Base-by-base conservation (phyloP, 345 rosid genomes). In the Carallia brachiata region DNA sequence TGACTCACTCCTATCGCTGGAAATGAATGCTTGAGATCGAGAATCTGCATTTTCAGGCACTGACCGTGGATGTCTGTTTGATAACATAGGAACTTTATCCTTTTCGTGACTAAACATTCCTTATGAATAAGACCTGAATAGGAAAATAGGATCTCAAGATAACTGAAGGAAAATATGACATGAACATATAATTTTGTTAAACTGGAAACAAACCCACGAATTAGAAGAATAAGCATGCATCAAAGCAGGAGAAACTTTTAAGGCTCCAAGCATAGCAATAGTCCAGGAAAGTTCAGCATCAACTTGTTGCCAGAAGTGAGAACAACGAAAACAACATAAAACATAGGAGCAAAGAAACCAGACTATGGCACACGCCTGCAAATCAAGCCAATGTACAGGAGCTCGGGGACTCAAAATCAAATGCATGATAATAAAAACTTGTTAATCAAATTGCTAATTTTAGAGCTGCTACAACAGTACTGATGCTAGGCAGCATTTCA, bases 41-140 rank as follows among this genome's bases (percentile, higher is more conserved):
- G 86, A 78, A 72, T 83, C 73, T 56, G 47, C 18, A 65, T 67
- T 54, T 61, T 78, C 82, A 70, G 76, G 76, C 6, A 77, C 47
- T 52, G 34, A 37, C 48, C 71, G 83, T 5, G 37, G 77, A 68
- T 73, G 73, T 23, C 75, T 61, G 61, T 79, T 75, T 61, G 86
- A 83, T 63, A 88, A 84, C 90, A 88, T 85, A 3, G 97, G 94
- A 18, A 81, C 58, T 61, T 86, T 88, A 77, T 89, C 92, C 70
- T 79, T 91, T 15, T 89, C 87, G 73, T 52, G 73, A 57, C 70
- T 71, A 54, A 71, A 84, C 94, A 89, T 89, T 75, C 59, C 66
- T 72, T 36, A 50, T 32, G 68, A 31, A 69, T 4, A 52, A 72
- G 31, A n/a, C 66, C 85, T 81, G 62, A 57, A 78, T 30, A 64